These are phyloP conservation scores for Graphilbum sp. DNA, from an alignment of 2,329 filamentous ascomycete genomes.

Conservation along the genomic window DNA sequence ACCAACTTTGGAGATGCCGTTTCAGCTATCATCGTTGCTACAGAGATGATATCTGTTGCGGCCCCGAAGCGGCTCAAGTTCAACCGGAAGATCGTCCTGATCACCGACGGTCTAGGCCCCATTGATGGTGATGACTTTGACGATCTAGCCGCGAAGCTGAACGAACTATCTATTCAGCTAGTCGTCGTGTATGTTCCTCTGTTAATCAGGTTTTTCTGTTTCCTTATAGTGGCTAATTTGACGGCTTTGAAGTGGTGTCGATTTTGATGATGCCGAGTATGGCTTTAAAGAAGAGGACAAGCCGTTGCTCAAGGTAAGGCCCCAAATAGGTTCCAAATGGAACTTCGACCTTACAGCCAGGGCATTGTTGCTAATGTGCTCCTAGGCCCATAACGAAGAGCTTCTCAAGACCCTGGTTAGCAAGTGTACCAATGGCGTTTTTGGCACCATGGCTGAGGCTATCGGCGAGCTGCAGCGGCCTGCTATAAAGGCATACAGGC, in stretches of 20 bases:
- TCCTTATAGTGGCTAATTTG: background rate
- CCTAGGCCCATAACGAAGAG: constrained; percentile 52
- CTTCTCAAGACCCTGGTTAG: constrained; percentile 49
- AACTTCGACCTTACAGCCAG: no score
- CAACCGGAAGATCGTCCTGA: constrained; percentile 61
- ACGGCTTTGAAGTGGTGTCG: constrained; percentile 47
- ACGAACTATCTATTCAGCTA: constrained; percentile 60
- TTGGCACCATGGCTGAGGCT: constrained; percentile 76
- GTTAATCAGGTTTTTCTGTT: background rate
- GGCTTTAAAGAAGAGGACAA: constrained; percentile 91
- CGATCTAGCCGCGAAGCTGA: constrained; percentile 57
- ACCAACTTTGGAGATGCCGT: constrained; percentile 66
- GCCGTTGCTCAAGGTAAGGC: constrained; percentile 46
- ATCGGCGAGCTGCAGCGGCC: constrained; percentile 66
- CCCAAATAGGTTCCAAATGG: no score
- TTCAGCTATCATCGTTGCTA: constrained; percentile 71
- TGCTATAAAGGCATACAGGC: constrained; percentile 56
- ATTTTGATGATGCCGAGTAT: constrained; percentile 84
- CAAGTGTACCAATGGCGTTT: constrained; percentile 49
- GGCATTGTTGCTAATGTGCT: no score
- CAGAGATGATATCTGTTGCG: constrained; percentile 60
- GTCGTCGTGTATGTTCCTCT: constrained; percentile 49
- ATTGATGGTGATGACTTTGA: constrained; percentile 59
- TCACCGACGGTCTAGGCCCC: constrained; percentile 63
- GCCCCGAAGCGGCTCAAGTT: constrained; percentile 74